Evolutionary conservation across 73 alveolate genomes (phyloP), one percentile per base, ranked within the genome.

Genomic region (Paramecium sonneborni): DNA sequence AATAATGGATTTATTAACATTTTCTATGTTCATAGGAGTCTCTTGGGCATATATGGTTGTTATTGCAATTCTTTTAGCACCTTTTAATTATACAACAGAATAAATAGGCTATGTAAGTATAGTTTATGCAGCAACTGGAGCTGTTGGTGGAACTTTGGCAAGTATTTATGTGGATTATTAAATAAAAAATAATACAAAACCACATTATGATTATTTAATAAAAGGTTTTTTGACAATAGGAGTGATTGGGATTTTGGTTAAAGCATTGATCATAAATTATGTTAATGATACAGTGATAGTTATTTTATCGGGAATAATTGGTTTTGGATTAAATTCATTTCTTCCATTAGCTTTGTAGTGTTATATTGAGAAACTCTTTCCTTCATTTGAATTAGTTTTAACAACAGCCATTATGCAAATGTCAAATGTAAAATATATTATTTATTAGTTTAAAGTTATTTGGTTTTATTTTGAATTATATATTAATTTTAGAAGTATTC

Each of bases 41-140:
- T 72, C 86, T 35, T 72, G 86, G 86, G 55, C 58, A 9, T 72
- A 72, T 37, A 35, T 72, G 57, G 57, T 72, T 35, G 86, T 72
- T 5, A 38, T 38, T 72, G 55, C 86, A 34, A 37, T 72, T 34
- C 62, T 72, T 1, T 37, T 72, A 18, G 86, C 55, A 15, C 86
- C 86, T 0, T 72, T 28, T 37, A 14, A 72, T 72, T 72, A 72
- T 37, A 72, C 86, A 10, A 21, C 32, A 14, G 57, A 72, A 35
- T 15, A 72, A 35, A 72, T 72, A 12, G 86, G 86, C 15, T 72
- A 72, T 72, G 86, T 72, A 12, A 72, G 86, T 37, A 32, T 72
- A 14, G 55, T 32, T 0, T 72, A 72, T 37, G 57, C 58, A 12
- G 55, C 86, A 1, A 72, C 86, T 34, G 86, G 86, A 34, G 44